Percentiles rank a stretch among this genome's conserved stretches.
These are phyloP conservation scores for Starmera caribaea DNA, from an alignment of 805 yeast genomes.

Conservation along the genomic window DNA sequence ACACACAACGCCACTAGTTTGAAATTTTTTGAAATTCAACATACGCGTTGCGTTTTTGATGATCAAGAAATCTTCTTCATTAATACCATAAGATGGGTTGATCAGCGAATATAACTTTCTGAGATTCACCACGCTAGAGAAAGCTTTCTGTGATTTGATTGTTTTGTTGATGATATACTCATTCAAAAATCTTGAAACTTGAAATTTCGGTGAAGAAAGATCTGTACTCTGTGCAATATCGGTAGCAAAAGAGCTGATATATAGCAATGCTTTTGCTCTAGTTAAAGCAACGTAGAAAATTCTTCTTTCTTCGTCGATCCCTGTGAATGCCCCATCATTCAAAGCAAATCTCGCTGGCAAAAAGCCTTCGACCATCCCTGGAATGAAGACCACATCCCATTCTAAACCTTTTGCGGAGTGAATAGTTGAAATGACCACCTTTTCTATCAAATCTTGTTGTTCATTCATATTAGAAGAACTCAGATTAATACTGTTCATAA, in stretches of 20 bases:
- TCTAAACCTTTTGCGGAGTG: slow-evolving; percentile 93
- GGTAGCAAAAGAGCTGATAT: slow-evolving; percentile 11
- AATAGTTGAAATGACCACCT: slow-evolving; percentile 64
- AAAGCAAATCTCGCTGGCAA: slow-evolving; percentile 50
- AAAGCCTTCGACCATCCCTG: slow-evolving; percentile 57
- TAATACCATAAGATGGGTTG: no score
- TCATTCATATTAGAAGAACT: slow-evolving; percentile 19
- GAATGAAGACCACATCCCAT: slow-evolving; percentile 88
- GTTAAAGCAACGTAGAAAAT: slow-evolving; percentile 85
- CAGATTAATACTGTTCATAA: slow-evolving; percentile 26
- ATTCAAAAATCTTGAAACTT: no score
- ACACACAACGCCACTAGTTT: no score
- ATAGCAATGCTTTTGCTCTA: slow-evolving; percentile 57
- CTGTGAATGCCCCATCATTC: slow-evolving; percentile 15
- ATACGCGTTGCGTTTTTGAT: no score
- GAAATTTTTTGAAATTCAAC: no score
- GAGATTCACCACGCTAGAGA: no score
- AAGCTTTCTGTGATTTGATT: no score
- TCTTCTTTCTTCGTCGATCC: slow-evolving; percentile 69
- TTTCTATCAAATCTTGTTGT: slow-evolving; percentile 16
- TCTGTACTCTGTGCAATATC: no score
- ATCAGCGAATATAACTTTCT: no score
- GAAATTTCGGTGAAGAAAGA: no score
- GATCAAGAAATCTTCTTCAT: no score
- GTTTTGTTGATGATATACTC: no score